Evolutionary conservation across 495 filamentous ascomycete genomes (phyloP), one percentile per base, ranked within the genome.

Genomic region (Penicillium odoratum): DNA sequence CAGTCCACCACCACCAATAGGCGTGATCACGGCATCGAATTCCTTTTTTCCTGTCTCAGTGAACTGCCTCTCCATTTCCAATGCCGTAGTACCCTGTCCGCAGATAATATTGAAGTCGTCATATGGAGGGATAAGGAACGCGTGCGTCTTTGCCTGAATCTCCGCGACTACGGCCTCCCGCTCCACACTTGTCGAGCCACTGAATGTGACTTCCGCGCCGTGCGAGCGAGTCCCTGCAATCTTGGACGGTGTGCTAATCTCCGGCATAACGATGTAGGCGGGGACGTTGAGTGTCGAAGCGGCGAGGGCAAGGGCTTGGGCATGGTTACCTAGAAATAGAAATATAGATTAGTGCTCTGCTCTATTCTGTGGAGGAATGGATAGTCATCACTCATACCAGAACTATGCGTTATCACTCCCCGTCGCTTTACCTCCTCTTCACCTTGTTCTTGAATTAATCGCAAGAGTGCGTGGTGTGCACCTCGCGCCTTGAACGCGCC

Each of bases 401-500:
- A 90, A 68, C 88, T 93, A 77, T 98, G 94, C 63, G 94, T 98
- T 49, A 94, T 83, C 3, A 98, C 93, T 5, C 93, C 93, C 64
- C 72, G 83, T 68, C 76, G 73, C 61, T 68, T 70, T 2, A 78
- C 74, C 55, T 78, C 81, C 28, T 78, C 73, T 73, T 83, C 83
- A 31, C 85, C 81, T 10, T 84, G 80, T 57, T 87, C 83, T 55
- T 79, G 76, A 53, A 83, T 84, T 59, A 98, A 70, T n/a, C 88
- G 69, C 50, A 85, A 77, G 44, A 98, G 67, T 3, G 93, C 93
- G 76, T 97, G 91, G 60, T 95, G 95, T 2, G 94, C 93, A 3
- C 93, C 93, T 0, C 93, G 78, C 18, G 85, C 86, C 76, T 98
- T 98, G 77, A 98, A 98, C 15, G 93, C 93, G 53, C 93, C 94